These are phyloP conservation scores for Thielaviopsis punctulata DNA, from an alignment of 2,329 filamentous ascomycete genomes.

Conservation along the genomic window DNA sequence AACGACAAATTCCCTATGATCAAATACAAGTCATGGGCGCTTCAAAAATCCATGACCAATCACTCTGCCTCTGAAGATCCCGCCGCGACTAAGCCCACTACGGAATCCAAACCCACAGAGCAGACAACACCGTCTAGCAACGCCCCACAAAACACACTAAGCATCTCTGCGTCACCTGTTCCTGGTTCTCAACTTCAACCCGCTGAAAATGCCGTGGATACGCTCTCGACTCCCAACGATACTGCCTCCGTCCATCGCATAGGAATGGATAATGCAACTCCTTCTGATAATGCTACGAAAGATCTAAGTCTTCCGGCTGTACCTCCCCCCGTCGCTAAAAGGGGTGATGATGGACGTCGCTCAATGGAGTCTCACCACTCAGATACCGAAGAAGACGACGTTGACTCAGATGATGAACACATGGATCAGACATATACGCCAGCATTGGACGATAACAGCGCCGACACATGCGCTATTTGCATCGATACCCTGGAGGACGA, in stretches of 20 bases:
- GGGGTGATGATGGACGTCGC: background rate
- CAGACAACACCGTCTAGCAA: background rate
- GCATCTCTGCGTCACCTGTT: constrained; percentile 12
- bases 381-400: constrained; percentile 36
- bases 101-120: background rate
- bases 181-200: background rate
- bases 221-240: background rate
- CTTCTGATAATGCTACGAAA: constrained; percentile 12
- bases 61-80: constrained; percentile 13
- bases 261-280: constrained; percentile 15
- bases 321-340: constrained; percentile 5
- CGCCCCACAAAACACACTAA: background rate
- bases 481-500: constrained; percentile 88
- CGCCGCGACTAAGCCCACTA: constrained; percentile 10
- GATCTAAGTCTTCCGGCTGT: background rate
- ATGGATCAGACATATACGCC: constrained; percentile 69
- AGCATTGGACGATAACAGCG: constrained; percentile 63
- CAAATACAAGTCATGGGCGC: constrained; percentile 92
- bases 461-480: constrained; percentile 92
- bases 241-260: constrained; percentile 1
- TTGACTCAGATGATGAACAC: constrained; percentile 61
- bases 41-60: constrained; percentile 22
- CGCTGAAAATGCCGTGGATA: background rate
- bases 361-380: constrained; percentile 2
- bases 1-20: constrained; percentile 91